A percentile compares a stretch with the other conserved stretches of the same genome.
Evolutionary conservation across 2,329 filamentous ascomycete species (phyloP).

Genomic region (Colletotrichum kahawae): DNA sequence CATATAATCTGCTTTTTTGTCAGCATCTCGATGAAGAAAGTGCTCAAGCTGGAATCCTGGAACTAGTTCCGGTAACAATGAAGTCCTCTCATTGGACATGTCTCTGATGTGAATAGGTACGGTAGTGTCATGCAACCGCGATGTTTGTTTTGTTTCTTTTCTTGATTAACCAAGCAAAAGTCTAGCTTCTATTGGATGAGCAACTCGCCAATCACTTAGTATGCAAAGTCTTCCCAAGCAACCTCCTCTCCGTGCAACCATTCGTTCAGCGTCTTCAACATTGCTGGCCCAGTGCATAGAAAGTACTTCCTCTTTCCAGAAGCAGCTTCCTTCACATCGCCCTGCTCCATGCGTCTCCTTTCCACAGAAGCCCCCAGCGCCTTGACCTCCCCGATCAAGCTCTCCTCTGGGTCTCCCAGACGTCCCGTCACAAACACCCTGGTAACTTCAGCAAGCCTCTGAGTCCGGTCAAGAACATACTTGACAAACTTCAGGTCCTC

Average conservation of each 20-base stretch:
- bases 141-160: background rate
- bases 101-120: background rate
- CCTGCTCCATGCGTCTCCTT: slow-evolving; percentile 40
- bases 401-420: slow-evolving; percentile 30
- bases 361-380: slow-evolving; percentile 38
- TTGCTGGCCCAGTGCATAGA: slow-evolving; percentile 50
- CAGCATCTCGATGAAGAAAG: background rate
- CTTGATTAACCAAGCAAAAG: background rate
- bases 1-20: background rate
- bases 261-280: slow-evolving; percentile 45
- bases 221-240: slow-evolving; percentile 66
- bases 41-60: background rate
- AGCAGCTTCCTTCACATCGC: slow-evolving; percentile 41
- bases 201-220: slow-evolving; percentile 41
- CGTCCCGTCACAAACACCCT: slow-evolving; percentile 69
- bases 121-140: background rate
- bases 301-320: slow-evolving; percentile 54
- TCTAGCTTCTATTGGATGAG: background rate
- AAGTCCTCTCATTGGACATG: background rate
- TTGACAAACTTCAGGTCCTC: slow-evolving; percentile 67
- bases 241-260: slow-evolving; percentile 63
- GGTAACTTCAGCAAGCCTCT: slow-evolving; percentile 55
- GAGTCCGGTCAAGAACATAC: slow-evolving; percentile 60
- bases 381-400: slow-evolving; percentile 38
- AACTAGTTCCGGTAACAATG: background rate